Evolutionary conservation across 805 yeast species (phyloP).

Genomic region (Yamadazyma ubonensis): DNA sequence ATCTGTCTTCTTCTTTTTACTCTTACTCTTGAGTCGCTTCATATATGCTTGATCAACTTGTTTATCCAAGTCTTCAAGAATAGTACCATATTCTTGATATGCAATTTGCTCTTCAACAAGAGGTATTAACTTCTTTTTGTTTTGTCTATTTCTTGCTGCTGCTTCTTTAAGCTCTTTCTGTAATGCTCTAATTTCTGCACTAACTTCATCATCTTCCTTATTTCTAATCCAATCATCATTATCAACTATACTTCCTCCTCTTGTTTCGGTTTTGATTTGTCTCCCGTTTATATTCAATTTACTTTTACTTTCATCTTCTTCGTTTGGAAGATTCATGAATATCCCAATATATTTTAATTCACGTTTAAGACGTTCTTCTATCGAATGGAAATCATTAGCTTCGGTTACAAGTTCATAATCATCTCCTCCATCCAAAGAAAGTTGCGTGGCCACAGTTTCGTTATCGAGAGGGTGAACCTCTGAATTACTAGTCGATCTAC

Average conservation of each 20-base stretch:
- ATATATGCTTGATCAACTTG: slow-evolving; percentile 94
- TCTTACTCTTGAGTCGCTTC: slow-evolving; percentile 75
- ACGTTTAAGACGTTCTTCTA: slow-evolving; percentile 84
- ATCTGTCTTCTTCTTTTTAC: slow-evolving; percentile 55
- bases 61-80: slow-evolving; percentile 89
- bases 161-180: slow-evolving; percentile 67
- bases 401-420: slow-evolving; percentile 43
- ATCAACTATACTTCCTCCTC: slow-evolving; percentile 36
- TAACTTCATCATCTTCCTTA: slow-evolving; percentile 91
- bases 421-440: slow-evolving; percentile 24
- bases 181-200: slow-evolving; percentile 73
- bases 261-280: slow-evolving; percentile 18
- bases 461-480: slow-evolving; percentile 17
- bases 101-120: slow-evolving; percentile 84
- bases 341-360: slow-evolving; percentile 91
- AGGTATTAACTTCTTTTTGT: slow-evolving; percentile 67
- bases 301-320: slow-evolving; percentile 32
- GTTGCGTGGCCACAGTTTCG: slow-evolving; percentile 37
- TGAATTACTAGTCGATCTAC: slow-evolving; percentile 18
- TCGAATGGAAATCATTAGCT: slow-evolving; percentile 64
- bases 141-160: slow-evolving; percentile 59
- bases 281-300: slow-evolving; percentile 24
- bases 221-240: slow-evolving; percentile 73
- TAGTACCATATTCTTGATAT: slow-evolving; percentile 89
- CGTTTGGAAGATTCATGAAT: slow-evolving; percentile 58